These are phyloP conservation scores for Aspergillus pseudotamarii DNA, from an alignment of 2,329 filamentous ascomycete species.

Conservation along the genomic window DNA sequence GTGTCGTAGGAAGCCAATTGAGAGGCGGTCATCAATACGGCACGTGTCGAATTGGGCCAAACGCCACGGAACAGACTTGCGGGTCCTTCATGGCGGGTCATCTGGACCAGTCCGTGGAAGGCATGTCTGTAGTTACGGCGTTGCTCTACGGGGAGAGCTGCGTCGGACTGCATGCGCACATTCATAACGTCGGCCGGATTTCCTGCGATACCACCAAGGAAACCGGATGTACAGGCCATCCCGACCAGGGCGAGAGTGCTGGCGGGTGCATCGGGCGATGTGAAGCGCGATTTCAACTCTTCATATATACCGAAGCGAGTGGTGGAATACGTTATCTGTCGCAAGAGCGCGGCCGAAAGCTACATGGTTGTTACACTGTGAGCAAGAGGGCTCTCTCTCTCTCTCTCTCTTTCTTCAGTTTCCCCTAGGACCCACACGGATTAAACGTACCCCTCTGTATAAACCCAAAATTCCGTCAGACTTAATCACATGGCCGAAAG, in stretches of 20 bases:
- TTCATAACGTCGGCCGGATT: slow-evolving; percentile 97
- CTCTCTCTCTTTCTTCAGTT: slow-evolving; percentile 6
- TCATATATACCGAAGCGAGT: slow-evolving; percentile 97
- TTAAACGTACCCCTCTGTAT: slow-evolving; percentile 71
- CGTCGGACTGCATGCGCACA: slow-evolving; percentile 96
- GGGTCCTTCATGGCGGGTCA: slow-evolving; percentile 82
- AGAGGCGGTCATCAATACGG: slow-evolving; percentile 67
- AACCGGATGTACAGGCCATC: slow-evolving; percentile 81
- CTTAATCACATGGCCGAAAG: slow-evolving; percentile 78
- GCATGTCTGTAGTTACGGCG: slow-evolving; percentile 89
- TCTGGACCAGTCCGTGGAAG: slow-evolving; percentile 80
- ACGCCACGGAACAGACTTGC: slow-evolving; percentile 76
- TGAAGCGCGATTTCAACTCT: slow-evolving; percentile 75
- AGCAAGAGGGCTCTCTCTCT: slow-evolving; percentile 4
- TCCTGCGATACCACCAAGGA: slow-evolving; percentile 84
- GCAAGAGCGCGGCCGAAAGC: slow-evolving; percentile 87
- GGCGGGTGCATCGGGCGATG: slow-evolving; percentile 57
- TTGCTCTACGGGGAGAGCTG: slow-evolving; percentile 71
- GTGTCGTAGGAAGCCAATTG: slow-evolving; percentile 66
- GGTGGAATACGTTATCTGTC: slow-evolving; percentile 94
- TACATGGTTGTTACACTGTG: not conserved
- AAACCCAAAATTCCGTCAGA: slow-evolving; percentile 77
- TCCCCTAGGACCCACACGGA: slow-evolving; percentile 2
- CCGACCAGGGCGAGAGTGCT: slow-evolving; percentile 76
- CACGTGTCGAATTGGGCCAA: slow-evolving; percentile 64